Base-by-base conservation (phyloP, 139 green algal species). In the Picochlorum sp. region DNA sequence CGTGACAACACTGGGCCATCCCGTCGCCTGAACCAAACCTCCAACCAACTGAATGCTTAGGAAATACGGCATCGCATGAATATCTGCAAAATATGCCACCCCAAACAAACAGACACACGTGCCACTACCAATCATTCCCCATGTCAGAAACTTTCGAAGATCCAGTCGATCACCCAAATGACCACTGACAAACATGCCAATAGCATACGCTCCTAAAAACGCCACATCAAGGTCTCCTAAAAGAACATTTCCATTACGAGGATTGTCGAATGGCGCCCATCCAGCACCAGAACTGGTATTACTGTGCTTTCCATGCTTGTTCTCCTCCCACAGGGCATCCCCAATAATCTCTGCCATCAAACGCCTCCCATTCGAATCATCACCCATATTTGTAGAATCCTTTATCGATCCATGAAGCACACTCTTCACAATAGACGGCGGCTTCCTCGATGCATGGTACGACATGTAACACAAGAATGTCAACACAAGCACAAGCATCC, bases 231-330 rank as follows among this genome's bases (percentile, higher is more conserved):
- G 70, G 37, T 89, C 65, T 0, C 90, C 92, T 44, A 98, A 75
- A 15, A 93, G 67, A 21, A 67, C 71, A 74, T 91, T 84, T 11
- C 90, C 90, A 34, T 79, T 72, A 8, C 65, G 51, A 4, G 73
- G 74, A 63, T 95, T 90, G 65, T 95, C 92, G 70, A 97, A 97
- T 0, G 90, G 90, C 10, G 82, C 77, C 90, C 90, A 97, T 30
- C 49, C 65, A 30, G 47, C 31, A 34, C 13, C 23, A 55, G 10
- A 44, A 62, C 44, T 62, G 4, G 11, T 21, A 13, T 62, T 21
- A 47, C 45, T n/a, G 9, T 47, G 16, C 41, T 10, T n/a, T 1
- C 26, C 15, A 45, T 47, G 10, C n/a, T 15, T 0, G 0, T 45
- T 31, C 16, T 20, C 10, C 16, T 45, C 28, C 41, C 26, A 30